Conservation (phyloP, 176 grass and related monocot genomes). For the Oryza nivara region DNA sequence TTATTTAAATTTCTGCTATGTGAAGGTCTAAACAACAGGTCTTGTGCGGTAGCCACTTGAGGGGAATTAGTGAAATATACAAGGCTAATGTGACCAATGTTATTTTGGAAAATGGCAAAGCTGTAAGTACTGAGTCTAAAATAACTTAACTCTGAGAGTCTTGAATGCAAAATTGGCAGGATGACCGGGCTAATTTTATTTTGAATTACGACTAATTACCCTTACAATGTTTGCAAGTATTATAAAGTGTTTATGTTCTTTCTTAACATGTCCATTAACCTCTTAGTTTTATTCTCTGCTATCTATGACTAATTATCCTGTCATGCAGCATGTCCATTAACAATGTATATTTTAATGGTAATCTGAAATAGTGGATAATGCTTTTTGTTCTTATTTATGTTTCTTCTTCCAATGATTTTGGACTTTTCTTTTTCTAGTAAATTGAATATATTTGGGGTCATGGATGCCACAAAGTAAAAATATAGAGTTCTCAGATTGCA, state of each 20-base stretch:
- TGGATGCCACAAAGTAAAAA: constrained; percentile 1
- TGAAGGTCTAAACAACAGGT: too few species aligned
- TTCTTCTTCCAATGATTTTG: not conserved
- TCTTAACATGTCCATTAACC: constrained; percentile 3
- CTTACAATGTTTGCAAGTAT: not conserved
- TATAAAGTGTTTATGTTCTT: constrained; percentile 5
- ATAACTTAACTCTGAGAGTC: constrained; percentile 8
- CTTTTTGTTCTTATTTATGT: too few species aligned
- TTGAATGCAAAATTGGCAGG: constrained; percentile 41
- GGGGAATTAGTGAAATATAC: too few species aligned
- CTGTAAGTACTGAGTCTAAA: not conserved
- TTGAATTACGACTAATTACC: constrained; percentile 12
- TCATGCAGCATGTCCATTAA: not conserved
- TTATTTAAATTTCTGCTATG: too few species aligned
- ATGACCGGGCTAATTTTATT: constrained; percentile 58
- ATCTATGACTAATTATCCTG: not conserved
- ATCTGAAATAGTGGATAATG: too few species aligned
- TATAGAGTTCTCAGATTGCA: not conserved
- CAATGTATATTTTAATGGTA: not conserved
- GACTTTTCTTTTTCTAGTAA: not conserved
- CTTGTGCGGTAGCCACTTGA: too few species aligned
- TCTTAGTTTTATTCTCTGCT: constrained; percentile 24
- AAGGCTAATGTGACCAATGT: too few species aligned
- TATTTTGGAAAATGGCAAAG: too few species aligned
- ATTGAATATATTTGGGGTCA: not conserved